These are phyloP conservation scores for Candida schatavii DNA, from an alignment of 805 yeast genomes.

Conservation along the genomic window DNA sequence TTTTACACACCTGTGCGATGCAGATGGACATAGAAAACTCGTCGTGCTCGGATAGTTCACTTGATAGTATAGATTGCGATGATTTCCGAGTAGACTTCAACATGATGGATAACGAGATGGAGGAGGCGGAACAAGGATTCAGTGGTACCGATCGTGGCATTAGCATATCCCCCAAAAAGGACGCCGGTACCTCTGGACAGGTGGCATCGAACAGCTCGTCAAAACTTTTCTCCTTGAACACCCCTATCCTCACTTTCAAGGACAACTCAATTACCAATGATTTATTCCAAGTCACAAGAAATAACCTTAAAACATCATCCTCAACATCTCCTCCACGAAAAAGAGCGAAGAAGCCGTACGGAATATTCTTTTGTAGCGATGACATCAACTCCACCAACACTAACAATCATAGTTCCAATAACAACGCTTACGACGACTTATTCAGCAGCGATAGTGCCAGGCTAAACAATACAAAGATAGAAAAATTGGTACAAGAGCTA, in stretches of 20 bases:
- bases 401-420: constrained; percentile 10
- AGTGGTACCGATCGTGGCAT: not conserved
- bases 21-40: not conserved
- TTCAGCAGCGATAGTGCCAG: constrained; percentile 13
- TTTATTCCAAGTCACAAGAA: constrained; percentile 30
- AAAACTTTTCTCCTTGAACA: constrained; percentile 4
- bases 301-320: not conserved
- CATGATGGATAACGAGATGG: constrained; percentile 12
- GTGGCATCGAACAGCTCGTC: not conserved
- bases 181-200: not conserved
- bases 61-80: constrained; percentile 10
- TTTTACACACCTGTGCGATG: no score
- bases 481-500: constrained; percentile 33
- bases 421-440: constrained; percentile 13
- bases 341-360: constrained; percentile 3
- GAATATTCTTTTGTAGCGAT: constrained; percentile 4
- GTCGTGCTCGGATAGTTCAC: constrained; percentile 1
- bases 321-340: constrained; percentile 12
- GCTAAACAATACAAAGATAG: constrained; percentile 35
- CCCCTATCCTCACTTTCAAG: constrained; percentile 9
- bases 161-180: not conserved
- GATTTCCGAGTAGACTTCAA: constrained; percentile 20
- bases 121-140: constrained; percentile 1
- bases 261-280: constrained; percentile 21
- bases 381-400: no score